Evolutionary conservation across 1,284 basidiomycete species (phyloP).

Genomic region (Cerrena zonata): DNA sequence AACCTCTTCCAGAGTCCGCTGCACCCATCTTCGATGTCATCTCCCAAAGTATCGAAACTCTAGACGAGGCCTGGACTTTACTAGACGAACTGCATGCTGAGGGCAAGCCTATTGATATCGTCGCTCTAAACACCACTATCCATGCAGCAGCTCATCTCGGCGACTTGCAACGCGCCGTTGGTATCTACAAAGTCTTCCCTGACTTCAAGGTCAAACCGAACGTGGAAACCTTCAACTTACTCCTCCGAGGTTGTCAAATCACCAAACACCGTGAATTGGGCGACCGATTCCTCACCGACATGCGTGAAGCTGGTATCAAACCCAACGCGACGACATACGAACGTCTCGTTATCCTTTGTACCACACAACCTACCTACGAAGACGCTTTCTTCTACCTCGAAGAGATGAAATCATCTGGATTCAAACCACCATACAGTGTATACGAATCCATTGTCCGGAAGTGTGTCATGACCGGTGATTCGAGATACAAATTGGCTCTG

Average conservation of each 20-base stretch:
- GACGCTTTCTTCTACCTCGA: constrained; percentile 85
- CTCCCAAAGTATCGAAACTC: constrained; percentile 39
- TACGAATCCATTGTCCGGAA: constrained; percentile 61
- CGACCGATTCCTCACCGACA: constrained; percentile 53
- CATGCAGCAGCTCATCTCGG: constrained; percentile 54
- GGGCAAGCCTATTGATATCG: constrained; percentile 48
- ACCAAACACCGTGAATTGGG: constrained; percentile 55
- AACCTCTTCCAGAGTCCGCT: constrained; percentile 42
- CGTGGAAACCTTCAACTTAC: constrained; percentile 63
- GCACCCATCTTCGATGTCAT: constrained; percentile 50
- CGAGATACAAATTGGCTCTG: constrained; percentile 59
- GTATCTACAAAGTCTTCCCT: constrained; percentile 61
- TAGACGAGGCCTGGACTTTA: constrained; percentile 64
- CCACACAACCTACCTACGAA: constrained; percentile 71
- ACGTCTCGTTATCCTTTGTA: constrained; percentile 60
- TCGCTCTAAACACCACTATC: constrained; percentile 62
- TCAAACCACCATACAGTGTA: constrained; percentile 47
- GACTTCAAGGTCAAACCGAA: constrained; percentile 55
- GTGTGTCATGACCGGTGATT: constrained; percentile 54
- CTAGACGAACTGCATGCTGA: constrained; percentile 57
- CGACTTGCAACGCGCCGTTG: constrained; percentile 74
- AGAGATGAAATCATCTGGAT: constrained; percentile 68
- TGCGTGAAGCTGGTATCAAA: constrained; percentile 50
- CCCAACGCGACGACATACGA: constrained; percentile 61
- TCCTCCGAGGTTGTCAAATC: constrained; percentile 60